phyloP scores from a whole-genome alignment of 441 rosid species.

The Croton laevigatus region DNA sequence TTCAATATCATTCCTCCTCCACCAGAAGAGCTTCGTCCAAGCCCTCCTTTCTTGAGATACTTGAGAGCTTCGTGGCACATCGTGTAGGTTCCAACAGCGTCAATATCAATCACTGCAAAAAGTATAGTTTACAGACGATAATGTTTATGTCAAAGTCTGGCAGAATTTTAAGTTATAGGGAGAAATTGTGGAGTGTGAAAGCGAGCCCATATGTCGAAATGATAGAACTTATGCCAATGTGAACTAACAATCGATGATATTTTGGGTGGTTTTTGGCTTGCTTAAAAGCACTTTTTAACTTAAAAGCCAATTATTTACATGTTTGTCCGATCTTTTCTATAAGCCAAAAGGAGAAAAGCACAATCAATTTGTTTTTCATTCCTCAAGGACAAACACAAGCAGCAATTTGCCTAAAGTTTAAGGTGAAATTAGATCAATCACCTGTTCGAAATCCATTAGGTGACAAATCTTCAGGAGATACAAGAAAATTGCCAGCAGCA shows the following conservation, averaged over 20 bases:
- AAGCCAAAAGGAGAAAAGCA: no score
- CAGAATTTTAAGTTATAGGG: background rate
- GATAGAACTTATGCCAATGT: no score
- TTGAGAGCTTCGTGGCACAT: slow-evolving; percentile 78
- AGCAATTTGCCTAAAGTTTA: background rate
- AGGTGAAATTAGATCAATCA: slow-evolving; percentile 12
- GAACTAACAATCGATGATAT: no score
- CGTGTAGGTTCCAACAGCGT: slow-evolving; percentile 82
- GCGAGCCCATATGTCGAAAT: no score
- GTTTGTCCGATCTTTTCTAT: background rate
- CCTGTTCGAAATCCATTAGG: slow-evolving; percentile 95
- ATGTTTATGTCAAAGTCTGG: slow-evolving; percentile 10
- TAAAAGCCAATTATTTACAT: no score
- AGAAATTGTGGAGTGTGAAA: no score
- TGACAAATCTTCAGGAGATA: slow-evolving; percentile 79
- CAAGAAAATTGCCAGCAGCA: slow-evolving; percentile 93
- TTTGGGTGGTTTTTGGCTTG: no score
- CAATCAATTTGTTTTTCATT: background rate
- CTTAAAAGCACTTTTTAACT: no score
- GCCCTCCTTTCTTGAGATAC: slow-evolving; percentile 80
- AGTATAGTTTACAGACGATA: background rate
- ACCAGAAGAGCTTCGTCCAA: slow-evolving; percentile 42
- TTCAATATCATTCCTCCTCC: slow-evolving; percentile 78
- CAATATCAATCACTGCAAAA: slow-evolving; percentile 78
- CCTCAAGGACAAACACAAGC: background rate